Evolutionary conservation across 371 early-diverging fungal species (phyloP).

Genomic region (Umbelopsis sp.): DNA sequence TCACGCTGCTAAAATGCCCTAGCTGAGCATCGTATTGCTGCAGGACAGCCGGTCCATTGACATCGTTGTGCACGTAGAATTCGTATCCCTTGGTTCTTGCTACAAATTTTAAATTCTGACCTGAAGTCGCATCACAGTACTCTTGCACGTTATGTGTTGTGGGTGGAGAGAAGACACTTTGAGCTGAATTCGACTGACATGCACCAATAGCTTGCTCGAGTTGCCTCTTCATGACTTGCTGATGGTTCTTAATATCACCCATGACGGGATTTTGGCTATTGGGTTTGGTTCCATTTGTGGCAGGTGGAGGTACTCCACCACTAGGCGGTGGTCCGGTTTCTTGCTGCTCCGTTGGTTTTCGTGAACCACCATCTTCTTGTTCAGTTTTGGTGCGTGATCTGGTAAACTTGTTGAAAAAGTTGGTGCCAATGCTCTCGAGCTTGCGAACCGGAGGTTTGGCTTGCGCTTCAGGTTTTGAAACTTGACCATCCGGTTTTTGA

Average conservation of each 20-base stretch:
- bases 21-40: slow-evolving; percentile 49
- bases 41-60: slow-evolving; percentile 45
- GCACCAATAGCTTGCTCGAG: slow-evolving; percentile 56
- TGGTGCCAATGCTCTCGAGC: not conserved
- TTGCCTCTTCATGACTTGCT: slow-evolving; percentile 47
- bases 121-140: slow-evolving; percentile 62
- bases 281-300: slow-evolving; percentile 33
- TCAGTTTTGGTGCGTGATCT: not conserved
- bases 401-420: slow-evolving; percentile 2
- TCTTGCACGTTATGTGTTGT: slow-evolving; percentile 46
- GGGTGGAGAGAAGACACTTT: slow-evolving; percentile 48
- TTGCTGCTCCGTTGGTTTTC: not conserved
- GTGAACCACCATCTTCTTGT: not conserved
- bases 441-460: not conserved
- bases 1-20: slow-evolving; percentile 57
- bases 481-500: not conserved
- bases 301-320: slow-evolving; percentile 2
- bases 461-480: not conserved
- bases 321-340: not conserved
- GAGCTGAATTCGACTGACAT: slow-evolving; percentile 56
- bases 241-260: not conserved
- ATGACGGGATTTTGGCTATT: slow-evolving; percentile 46
- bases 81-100: slow-evolving; percentile 55
- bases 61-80: slow-evolving; percentile 55
- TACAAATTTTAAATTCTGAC: slow-evolving; percentile 57